Percentiles rank a stretch among this genome's conserved stretches.
These are phyloP conservation scores for Glarea lozoyensis DNA, from an alignment of 495 filamentous ascomycete genomes.

Conservation along the genomic window DNA sequence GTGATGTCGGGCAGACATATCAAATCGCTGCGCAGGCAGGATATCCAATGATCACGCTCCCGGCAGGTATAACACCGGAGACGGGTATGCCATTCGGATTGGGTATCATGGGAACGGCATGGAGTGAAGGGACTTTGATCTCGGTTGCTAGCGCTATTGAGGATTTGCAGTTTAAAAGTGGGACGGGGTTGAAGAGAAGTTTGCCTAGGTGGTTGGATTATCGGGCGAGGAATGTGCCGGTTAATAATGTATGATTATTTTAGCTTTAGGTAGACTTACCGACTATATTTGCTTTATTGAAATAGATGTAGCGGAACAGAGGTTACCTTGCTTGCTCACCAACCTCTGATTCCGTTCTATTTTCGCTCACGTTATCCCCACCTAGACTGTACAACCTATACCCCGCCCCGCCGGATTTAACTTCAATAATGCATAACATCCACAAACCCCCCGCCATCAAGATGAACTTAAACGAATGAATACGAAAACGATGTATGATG, in stretches of 20 bases:
- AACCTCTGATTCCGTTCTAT: too few species aligned
- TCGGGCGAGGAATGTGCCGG: constrained; percentile 13
- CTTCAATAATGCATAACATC: too few species aligned
- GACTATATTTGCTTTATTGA: too few species aligned
- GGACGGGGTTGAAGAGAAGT: constrained; percentile 14
- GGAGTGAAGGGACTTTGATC: constrained; percentile 49
- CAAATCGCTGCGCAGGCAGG: constrained; percentile 47
- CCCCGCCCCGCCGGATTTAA: too few species aligned
- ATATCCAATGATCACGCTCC: constrained; percentile 64
- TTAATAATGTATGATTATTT: constrained; percentile 18
- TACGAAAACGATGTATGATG: too few species aligned
- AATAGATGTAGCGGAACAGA: too few species aligned
- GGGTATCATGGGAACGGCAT: constrained; percentile 58
- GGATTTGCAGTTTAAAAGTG: constrained; percentile 34
- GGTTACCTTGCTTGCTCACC: too few species aligned
- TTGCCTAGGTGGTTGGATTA: constrained; percentile 14
- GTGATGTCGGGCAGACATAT: constrained; percentile 55
- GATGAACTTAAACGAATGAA: too few species aligned
- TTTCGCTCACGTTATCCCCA: too few species aligned
- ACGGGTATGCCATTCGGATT: constrained; percentile 66
- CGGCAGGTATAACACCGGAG: constrained; percentile 40
- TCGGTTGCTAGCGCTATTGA: constrained; percentile 63
- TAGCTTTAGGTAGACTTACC: too few species aligned
- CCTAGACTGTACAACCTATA: too few species aligned
- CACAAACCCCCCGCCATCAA: too few species aligned